Evolutionary conservation across 345 rosid genomes (phyloP), one percentile per base, ranked within the genome.

Genomic region (Rhizophora mangle): DNA sequence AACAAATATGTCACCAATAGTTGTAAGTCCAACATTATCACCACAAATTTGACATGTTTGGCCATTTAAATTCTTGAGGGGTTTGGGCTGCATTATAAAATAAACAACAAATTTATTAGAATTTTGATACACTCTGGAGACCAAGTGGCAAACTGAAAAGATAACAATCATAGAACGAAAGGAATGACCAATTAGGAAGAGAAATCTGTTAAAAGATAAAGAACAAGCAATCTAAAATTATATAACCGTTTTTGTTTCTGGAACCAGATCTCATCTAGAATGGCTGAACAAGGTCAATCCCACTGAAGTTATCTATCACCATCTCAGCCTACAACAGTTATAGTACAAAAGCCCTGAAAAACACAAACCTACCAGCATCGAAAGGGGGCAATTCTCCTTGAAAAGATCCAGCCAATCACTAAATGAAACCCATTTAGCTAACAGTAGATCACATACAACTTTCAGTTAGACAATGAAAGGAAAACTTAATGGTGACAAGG

Each of bases 21-120:
- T 85, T 36, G 86, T 72, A 26, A 75, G 75, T 60, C 96, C 99
- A 75, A 85, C 97, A 66, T 74, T 83, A 74, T 96, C 99, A 58
- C 97, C 97, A 75, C 99, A 96, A 78, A 95, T 95, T 86, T 95
- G 98, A 69, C 99, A 95, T 7, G 82, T 87, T 72, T 87, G 97
- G 30, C 90, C 89, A 71, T 82, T 90, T 83, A 83, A 63, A 78
- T 81, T 76, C 86, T 82, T 88, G 78, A 82, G 72, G 29, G 99
- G 98, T 74, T 90, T 95, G 49, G 97, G 83, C 99, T 95, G 97
- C 88, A 83, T 30, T 68, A 46, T 30, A 26, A 57, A 72, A 78
- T 1, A 52, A 53, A 56, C 49, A 72, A 63, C 53, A 32, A 21
- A 56, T 64, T 36, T 24, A 69, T 86, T 63, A 76, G 68, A 61